These are phyloP conservation scores for Hypoxylon sp. DNA, from an alignment of 2,329 filamentous ascomycete genomes.

Conservation along the genomic window DNA sequence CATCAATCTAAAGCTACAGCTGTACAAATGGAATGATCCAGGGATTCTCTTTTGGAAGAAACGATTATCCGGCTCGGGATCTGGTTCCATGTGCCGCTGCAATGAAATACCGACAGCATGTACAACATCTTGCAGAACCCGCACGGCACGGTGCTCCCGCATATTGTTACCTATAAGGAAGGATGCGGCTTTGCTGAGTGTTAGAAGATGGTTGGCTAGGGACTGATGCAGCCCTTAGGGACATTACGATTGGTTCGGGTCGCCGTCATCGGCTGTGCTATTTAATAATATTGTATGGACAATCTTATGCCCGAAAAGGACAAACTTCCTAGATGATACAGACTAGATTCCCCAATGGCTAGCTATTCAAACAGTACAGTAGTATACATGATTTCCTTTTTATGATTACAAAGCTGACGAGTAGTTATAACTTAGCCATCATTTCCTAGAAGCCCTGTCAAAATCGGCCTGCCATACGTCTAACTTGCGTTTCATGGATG, in stretches of 20 bases:
- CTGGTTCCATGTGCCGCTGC: background rate
- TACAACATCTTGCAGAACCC: slow-evolving; percentile 1
- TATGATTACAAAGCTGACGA: background rate
- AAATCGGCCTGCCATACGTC: slow-evolving; percentile 43
- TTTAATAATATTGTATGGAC: background rate
- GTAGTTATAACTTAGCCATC: background rate
- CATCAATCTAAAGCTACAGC: too few relatives aligned
- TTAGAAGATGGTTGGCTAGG: background rate
- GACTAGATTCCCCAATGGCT: slow-evolving; percentile 8
- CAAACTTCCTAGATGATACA: background rate
- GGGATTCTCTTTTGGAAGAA: background rate
- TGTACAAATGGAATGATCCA: too few relatives aligned
- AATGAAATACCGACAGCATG: background rate
- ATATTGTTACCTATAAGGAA: background rate
- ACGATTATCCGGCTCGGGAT: slow-evolving; percentile 2
- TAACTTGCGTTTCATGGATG: slow-evolving; percentile 36
- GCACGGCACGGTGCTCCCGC: background rate
- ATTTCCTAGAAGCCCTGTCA: slow-evolving; percentile 26
- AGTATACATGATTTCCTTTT: slow-evolving; percentile 11
- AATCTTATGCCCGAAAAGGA: background rate
- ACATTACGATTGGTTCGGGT: background rate
- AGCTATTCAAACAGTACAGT: slow-evolving; percentile 10
- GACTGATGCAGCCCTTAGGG: background rate
- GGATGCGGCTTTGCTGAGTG: background rate
- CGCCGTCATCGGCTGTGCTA: background rate